These are phyloP conservation scores for Scheffersomyces amazonensis DNA, from an alignment of 805 yeast genomes.

Conservation along the genomic window DNA sequence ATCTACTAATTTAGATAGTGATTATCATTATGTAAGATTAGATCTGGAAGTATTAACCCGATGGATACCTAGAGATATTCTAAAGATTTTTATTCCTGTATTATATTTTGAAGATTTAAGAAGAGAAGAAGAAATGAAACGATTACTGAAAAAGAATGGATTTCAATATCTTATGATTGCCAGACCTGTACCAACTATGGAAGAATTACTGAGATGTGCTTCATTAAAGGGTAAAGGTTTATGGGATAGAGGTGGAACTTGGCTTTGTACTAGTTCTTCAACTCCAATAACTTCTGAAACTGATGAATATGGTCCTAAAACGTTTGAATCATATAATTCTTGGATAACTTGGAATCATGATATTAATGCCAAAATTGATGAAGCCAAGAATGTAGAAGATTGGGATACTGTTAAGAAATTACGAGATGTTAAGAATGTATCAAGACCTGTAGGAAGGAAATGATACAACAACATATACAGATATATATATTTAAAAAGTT, in stretches of 20 bases:
- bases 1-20: conserved; percentile 15
- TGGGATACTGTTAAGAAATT: neutral
- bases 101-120: conserved; percentile 15
- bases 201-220: conserved; percentile 11
- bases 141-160: conserved; percentile 4
- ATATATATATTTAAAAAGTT: no score
- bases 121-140: conserved; percentile 8
- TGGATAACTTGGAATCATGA: conserved; percentile 17
- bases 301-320: conserved; percentile 12
- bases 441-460: neutral
- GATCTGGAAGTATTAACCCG: conserved; percentile 14
- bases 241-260: conserved; percentile 16
- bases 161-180: conserved; percentile 6
- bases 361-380: conserved; percentile 3
- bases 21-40: conserved; percentile 11
- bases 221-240: conserved; percentile 11
- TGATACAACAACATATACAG: neutral
- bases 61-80: conserved; percentile 15
- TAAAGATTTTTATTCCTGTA: conserved; percentile 15
- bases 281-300: neutral
- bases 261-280: conserved; percentile 15
- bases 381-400: conserved; percentile 5
- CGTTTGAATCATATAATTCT: conserved; percentile 14
- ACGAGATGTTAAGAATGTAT: neutral
- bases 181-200: conserved; percentile 15